Evolutionary conservation across 768 basidiomycete genomes (phyloP), one percentile per base, ranked within the genome.

Genomic region (Russula lepida): DNA sequence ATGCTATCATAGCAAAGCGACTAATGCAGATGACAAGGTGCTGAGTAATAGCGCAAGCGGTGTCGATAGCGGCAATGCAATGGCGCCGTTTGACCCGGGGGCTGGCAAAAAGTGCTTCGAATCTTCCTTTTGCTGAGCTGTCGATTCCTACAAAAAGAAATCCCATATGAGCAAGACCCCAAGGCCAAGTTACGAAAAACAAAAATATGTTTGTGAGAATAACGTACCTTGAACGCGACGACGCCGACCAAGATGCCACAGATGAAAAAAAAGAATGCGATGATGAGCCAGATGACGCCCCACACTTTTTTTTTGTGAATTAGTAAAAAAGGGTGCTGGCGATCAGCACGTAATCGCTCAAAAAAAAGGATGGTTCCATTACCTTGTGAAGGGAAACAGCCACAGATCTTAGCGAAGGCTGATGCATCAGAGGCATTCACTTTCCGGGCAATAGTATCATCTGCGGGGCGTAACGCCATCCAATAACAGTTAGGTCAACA

Each of bases 351-450:
- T 17, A 3, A 6, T 30, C 11, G 4, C 11, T 35, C 27, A 11
- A 15, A 8, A n/a, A n/a, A n/a, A n/a, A n/a, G n/a, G n/a, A n/a
- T n/a, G n/a, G n/a, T n/a, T n/a, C n/a, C n/a, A n/a, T n/a, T 41
- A 86, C 89, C 86, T 83, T 80, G 84, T 4, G 90, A 88, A 19
- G 89, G 88, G 69, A 82, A 92, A 72, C 91, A 94, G 25, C 89
- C 91, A 67, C 88, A 94, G 50, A 91, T 83, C 19, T 84, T 76
- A 2, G 93, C 89, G 67, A 93, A 95, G 9, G 84, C 84, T 4
- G 86, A 85, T 0, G 93, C 93, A 68, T 95, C 93, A 19, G 88
- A 90, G n/a, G 81, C 79, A 66, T 94, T 93, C 63, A 89, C 84
- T 71, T 92, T 92, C 49, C 90, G 79, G 3, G 85, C 81, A 53